These are phyloP conservation scores for Helotiales sp. DNA, from an alignment of 2,329 filamentous ascomycete species.

Conservation along the genomic window DNA sequence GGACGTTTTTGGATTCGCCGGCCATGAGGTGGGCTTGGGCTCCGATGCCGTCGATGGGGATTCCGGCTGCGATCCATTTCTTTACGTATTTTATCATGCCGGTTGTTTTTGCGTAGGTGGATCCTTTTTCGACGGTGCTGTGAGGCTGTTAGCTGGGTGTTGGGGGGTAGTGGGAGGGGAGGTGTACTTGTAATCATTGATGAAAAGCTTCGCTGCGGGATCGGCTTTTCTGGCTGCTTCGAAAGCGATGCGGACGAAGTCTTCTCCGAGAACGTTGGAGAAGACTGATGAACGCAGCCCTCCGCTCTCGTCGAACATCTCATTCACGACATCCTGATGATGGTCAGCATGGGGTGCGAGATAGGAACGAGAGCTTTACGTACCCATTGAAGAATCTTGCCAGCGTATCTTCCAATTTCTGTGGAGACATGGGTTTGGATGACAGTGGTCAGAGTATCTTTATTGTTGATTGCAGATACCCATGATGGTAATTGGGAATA, in stretches of 20 bases:
- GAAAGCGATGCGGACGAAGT: constrained; percentile 70
- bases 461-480: constrained; percentile 55
- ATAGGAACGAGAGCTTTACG: background rate
- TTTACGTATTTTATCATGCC: constrained; percentile 59
- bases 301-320: constrained; percentile 55
- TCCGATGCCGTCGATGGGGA: constrained; percentile 65
- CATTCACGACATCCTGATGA: constrained; percentile 61
- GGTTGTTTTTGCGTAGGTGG: constrained; percentile 57
- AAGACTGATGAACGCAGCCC: constrained; percentile 58
- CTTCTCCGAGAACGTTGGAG: constrained; percentile 66
- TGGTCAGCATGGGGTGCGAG: background rate
- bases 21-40: constrained; percentile 32
- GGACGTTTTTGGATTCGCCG: constrained; percentile 16
- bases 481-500: constrained; percentile 59
- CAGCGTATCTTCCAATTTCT: constrained; percentile 59
- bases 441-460: constrained; percentile 50
- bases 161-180: constrained; percentile 25
- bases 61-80: constrained; percentile 60
- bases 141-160: background rate
- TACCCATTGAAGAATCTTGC: constrained; percentile 59
- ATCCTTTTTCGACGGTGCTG: constrained; percentile 23
- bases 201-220: constrained; percentile 68
- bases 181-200: constrained; percentile 66
- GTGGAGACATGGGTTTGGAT: constrained; percentile 61
- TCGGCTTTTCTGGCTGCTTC: constrained; percentile 66